These are phyloP conservation scores for Trematosphaeria pertusa DNA, from an alignment of 2,329 filamentous ascomycete genomes.

Conservation along the genomic window DNA sequence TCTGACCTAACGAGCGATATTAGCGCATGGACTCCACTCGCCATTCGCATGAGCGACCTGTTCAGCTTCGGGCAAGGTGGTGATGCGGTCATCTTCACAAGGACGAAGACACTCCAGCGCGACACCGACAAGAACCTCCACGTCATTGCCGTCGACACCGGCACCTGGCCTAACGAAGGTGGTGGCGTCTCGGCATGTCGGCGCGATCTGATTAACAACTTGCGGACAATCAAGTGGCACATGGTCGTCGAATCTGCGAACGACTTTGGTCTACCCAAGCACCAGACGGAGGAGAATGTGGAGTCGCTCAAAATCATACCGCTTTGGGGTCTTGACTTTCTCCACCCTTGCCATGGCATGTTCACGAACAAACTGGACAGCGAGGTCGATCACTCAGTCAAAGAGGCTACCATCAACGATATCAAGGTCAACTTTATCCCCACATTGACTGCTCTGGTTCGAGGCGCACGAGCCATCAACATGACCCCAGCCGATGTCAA, in stretches of 20 bases:
- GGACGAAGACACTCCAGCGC: conserved; percentile 56
- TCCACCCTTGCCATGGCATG: conserved; percentile 51
- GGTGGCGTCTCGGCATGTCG: conserved; percentile 53
- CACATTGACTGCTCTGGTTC: conserved; percentile 49
- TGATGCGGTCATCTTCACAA: conserved; percentile 59
- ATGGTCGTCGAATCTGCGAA: conserved; percentile 53
- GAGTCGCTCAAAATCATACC: conserved; percentile 52
- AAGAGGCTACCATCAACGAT: conserved; percentile 43
- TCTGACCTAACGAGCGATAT: conserved; percentile 60
- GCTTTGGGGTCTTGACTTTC: conserved; percentile 52
- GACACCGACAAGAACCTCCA: conserved; percentile 49
- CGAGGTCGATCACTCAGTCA: conserved; percentile 46
- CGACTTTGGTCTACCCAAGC: conserved; percentile 52
- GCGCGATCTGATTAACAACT: conserved; percentile 52
- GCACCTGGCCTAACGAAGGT: conserved; percentile 53
- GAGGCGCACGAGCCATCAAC: conserved; percentile 47
- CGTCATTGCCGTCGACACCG: conserved; percentile 51
- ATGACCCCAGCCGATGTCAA: conserved; percentile 49
- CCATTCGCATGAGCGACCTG: conserved; percentile 59
- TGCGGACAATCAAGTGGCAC: conserved; percentile 52
- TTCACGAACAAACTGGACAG: conserved; percentile 52
- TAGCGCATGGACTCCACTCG: conserved; percentile 60
- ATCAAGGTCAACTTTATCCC: conserved; percentile 51
- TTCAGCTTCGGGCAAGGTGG: conserved; percentile 62
- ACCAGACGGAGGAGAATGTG: conserved; percentile 53